Evolutionary conservation across 805 yeast species (phyloP), one percentile per base, ranked within the genome.

Genomic region (Candida vaughaniae): DNA sequence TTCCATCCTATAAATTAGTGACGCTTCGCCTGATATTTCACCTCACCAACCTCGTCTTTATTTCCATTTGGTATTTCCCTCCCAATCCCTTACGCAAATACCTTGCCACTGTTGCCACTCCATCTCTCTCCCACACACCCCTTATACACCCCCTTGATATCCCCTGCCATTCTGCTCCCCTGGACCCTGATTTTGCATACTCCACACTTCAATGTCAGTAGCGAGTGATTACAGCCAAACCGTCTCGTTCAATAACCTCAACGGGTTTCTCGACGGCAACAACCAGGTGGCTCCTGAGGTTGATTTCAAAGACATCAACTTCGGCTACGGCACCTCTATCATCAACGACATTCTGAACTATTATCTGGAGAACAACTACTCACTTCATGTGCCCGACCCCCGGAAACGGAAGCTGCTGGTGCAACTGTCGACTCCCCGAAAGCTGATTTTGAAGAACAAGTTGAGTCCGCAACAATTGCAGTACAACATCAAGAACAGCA

Each of bases 211-310:
- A n/a, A n/a, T n/a, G n/a, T n/a, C n/a, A n/a, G n/a, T n/a, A n/a
- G n/a, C n/a, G n/a, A n/a, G n/a, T n/a, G n/a, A n/a, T n/a, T n/a
- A n/a, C n/a, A n/a, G n/a, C n/a, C 44, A 73, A 35, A 51, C 75
- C 31, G 77, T 71, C 3, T 69, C 75, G 10, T 71, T 71, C 54
- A 68, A 66, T 46, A 68, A 69, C 43, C 46, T 70, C 29, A 52
- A 58, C 26, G n/a, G n/a, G n/a, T 20, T 7, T 20, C 9, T 7
- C 9, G 23, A 20, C 10, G 9, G 23, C 10, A 28, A 16, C 17
- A 29, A 28, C 8, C 22, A 29, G 10, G 67, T 67, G 5, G 60
- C 38, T 47, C 19, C 34, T 11, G 33, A 20, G 15, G 18, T 38
- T 12, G 14, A 26, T 17, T 36, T 34, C 31, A 36, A 37, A 16